Percentiles rank a stretch among this genome's conserved stretches.
Evolutionary conservation across 2,329 filamentous ascomycete species (phyloP).

Genomic region (Emmonsiellopsis sp.): DNA sequence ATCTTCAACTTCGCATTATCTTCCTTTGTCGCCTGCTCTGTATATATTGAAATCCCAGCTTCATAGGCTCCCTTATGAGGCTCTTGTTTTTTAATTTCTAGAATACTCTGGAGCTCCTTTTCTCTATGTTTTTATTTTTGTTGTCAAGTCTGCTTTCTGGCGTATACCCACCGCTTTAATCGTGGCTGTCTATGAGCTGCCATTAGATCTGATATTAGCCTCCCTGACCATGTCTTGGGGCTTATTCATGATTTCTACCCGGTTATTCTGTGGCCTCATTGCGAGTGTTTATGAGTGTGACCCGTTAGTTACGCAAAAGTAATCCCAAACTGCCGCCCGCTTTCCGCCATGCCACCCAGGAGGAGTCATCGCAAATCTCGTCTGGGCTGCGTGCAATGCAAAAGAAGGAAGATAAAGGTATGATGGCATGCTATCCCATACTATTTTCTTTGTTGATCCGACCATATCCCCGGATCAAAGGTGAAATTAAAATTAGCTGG

Average conservation of each 20-base stretch:
- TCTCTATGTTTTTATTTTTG: too few relatives aligned
- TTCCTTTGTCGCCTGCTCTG: too few relatives aligned
- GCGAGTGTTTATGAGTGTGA: background rate
- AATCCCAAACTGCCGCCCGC: background rate
- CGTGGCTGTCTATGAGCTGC: too few relatives aligned
- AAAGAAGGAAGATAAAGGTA: slow-evolving; percentile 28
- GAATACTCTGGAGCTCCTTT: too few relatives aligned
- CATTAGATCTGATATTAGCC: background rate
- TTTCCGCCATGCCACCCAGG: slow-evolving; percentile 13
- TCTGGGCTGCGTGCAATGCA: slow-evolving; percentile 26
- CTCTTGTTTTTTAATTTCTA: too few relatives aligned
- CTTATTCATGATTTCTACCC: background rate
- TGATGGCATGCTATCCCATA: slow-evolving; percentile 1
- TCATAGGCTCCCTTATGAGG: too few relatives aligned
- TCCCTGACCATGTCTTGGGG: background rate
- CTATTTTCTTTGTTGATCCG: background rate
- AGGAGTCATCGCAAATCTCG: slow-evolving; percentile 27
- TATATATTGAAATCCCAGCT: too few relatives aligned
- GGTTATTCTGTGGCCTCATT: background rate
- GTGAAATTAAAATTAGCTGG: background rate
- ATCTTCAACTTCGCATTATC: too few relatives aligned
- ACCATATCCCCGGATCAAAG: background rate
- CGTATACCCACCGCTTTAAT: too few relatives aligned
- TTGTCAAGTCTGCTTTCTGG: too few relatives aligned
- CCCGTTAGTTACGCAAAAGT: background rate